phyloP scores from a whole-genome alignment of 257 asterid species.

The Solanum piurae region DNA sequence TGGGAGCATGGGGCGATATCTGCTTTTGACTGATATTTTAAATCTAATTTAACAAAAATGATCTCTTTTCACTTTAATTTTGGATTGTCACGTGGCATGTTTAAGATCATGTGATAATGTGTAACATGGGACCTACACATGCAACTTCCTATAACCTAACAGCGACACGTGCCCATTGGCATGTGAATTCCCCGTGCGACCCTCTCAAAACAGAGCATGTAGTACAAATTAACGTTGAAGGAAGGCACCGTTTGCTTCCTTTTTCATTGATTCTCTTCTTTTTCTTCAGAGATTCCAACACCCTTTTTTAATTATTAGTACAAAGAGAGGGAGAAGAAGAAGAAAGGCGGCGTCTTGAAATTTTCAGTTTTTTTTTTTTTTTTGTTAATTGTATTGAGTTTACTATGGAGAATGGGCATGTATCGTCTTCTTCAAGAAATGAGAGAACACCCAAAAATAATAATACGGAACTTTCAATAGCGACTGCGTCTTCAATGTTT shows the following conservation, averaged over 20 bases:
- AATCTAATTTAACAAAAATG: too few relatives aligned
- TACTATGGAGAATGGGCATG: conserved; percentile 26
- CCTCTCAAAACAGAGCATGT: not conserved
- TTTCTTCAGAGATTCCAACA: conserved; percentile 1
- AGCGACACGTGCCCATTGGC: not conserved
- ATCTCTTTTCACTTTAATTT: too few relatives aligned
- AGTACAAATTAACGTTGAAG: not conserved
- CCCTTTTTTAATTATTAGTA: not conserved
- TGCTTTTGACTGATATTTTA: too few relatives aligned
- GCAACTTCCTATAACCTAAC: not conserved
- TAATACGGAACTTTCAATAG: conserved; percentile 46
- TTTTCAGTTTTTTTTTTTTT: too few relatives aligned
- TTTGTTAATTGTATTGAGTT: conserved; percentile 24
- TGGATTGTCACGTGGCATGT: fast-evolving
- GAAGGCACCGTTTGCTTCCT: not conserved
- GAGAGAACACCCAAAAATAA: not conserved
- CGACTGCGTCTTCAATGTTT: conserved; percentile 60
- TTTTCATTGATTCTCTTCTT: conserved; percentile 3
- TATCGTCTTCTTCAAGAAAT: not conserved
- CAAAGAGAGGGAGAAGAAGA: not conserved
- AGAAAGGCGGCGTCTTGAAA: not conserved
- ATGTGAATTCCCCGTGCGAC: not conserved
- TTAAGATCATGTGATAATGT: fast-evolving
- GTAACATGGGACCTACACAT: not conserved
- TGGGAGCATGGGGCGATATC: too few relatives aligned